phyloP scores from a whole-genome alignment of 352 stramenopile species.

The Peronosclerospora sorghi region DNA sequence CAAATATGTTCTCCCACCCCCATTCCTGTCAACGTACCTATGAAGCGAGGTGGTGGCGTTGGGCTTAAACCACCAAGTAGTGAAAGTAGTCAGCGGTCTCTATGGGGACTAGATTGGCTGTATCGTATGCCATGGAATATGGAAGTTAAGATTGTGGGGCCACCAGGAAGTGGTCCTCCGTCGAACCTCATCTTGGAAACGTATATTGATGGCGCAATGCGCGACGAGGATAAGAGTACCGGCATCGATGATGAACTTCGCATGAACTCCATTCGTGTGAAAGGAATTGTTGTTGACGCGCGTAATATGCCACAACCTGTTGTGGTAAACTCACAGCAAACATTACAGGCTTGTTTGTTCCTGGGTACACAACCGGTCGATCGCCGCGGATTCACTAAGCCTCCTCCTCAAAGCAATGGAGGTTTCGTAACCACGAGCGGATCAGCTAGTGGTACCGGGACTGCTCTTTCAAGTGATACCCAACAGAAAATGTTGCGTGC shows the following conservation, averaged over 20 bases:
- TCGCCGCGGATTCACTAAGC: slow-evolving; percentile 76
- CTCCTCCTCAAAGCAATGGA: slow-evolving; percentile 76
- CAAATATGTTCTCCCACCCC: slow-evolving; percentile 56
- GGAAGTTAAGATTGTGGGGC: slow-evolving; percentile 84
- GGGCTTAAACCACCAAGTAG: slow-evolving; percentile 37
- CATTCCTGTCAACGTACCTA: slow-evolving; percentile 76
- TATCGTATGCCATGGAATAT: slow-evolving; percentile 89
- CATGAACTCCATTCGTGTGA: slow-evolving; percentile 83
- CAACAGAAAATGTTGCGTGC: slow-evolving; percentile 51
- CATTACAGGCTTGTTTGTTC: slow-evolving; percentile 78
- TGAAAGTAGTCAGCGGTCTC: slow-evolving; percentile 46
- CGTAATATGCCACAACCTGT: slow-evolving; percentile 81
- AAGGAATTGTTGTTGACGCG: slow-evolving; percentile 80
- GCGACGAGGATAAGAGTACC: slow-evolving; percentile 60
- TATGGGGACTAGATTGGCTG: slow-evolving; percentile 82
- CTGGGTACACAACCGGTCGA: slow-evolving; percentile 79
- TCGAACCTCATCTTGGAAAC: slow-evolving; percentile 82
- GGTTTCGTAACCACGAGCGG: slow-evolving; percentile 62
- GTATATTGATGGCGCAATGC: slow-evolving; percentile 76
- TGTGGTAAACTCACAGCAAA: slow-evolving; percentile 81
- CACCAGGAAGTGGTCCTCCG: slow-evolving; percentile 72
- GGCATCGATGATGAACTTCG: slow-evolving; percentile 69
- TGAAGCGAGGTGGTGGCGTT: slow-evolving; percentile 60
- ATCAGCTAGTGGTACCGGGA: slow-evolving; percentile 17
- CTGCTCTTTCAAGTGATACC: slow-evolving; percentile 37